These are phyloP conservation scores for Neurospora intermedia DNA, from an alignment of 495 filamentous ascomycete genomes.

Conservation along the genomic window DNA sequence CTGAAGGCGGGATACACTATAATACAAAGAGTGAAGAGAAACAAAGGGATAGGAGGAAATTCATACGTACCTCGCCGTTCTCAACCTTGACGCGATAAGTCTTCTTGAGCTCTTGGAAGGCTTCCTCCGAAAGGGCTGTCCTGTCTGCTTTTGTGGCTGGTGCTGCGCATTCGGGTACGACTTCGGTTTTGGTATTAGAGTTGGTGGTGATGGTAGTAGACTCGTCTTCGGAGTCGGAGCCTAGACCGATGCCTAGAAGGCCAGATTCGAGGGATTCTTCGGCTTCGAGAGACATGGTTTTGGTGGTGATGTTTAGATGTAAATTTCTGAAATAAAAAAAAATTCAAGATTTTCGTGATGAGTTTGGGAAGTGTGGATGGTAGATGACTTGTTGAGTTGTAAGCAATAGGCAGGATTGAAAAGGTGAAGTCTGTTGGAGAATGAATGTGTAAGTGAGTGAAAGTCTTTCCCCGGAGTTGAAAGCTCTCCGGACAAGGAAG, in stretches of 20 bases:
- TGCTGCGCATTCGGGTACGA: neutral
- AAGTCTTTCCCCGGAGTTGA: neutral
- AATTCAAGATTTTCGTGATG: neutral
- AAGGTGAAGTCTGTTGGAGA: too few relatives aligned
- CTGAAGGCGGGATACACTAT: neutral
- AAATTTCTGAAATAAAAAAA: neutral
- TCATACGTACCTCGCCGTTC: slow-evolving; percentile 30
- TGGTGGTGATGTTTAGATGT: neutral
- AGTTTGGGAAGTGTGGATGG: neutral
- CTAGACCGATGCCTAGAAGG: slow-evolving; percentile 29
- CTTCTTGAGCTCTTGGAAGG: slow-evolving; percentile 28
- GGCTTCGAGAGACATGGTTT: slow-evolving; percentile 8
- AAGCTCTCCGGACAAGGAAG: neutral
- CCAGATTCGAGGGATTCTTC: slow-evolving; percentile 19
- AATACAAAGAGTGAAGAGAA: neutral
- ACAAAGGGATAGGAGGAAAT: neutral
- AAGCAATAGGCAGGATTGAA: too few relatives aligned
- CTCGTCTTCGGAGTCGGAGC: slow-evolving; percentile 20
- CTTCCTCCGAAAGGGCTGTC: slow-evolving; percentile 33
- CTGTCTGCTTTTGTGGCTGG: slow-evolving; percentile 20
- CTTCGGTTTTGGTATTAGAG: neutral
- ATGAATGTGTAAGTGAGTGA: neutral
- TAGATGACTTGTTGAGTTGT: too few relatives aligned
- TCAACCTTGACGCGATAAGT: slow-evolving; percentile 32
- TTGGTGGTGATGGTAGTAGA: slow-evolving; percentile 3